phyloP scores from a whole-genome alignment of 2,329 filamentous ascomycete species.

The Calonectria crousiana region DNA sequence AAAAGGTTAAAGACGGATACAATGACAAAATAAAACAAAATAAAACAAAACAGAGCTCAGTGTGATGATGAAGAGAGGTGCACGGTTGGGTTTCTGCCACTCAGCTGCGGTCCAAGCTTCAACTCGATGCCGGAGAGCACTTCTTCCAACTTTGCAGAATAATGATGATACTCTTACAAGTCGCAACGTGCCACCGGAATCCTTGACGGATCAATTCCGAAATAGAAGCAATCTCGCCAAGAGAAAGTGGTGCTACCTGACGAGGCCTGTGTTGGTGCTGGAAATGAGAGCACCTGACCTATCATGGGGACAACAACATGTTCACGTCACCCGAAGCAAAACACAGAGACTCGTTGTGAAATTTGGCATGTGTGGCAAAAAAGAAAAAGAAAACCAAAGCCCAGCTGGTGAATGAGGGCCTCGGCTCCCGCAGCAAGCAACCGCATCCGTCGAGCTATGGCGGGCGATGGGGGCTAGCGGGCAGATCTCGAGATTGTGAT shows the following conservation, averaged over 20 bases:
- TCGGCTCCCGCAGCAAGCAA: background rate
- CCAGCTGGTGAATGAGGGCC: background rate
- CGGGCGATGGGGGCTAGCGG: constrained; percentile 8
- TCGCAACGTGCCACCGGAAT: background rate
- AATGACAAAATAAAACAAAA: background rate
- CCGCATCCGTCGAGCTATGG: background rate
- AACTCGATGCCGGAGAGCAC: background rate
- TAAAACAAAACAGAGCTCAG: background rate
- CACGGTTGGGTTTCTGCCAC: background rate
- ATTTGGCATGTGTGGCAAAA: background rate
- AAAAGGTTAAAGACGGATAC: background rate
- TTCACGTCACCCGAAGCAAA: background rate
- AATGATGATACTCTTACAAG: background rate
- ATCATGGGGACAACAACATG: background rate
- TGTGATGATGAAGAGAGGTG: background rate
- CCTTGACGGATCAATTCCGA: background rate
- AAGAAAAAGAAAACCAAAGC: background rate
- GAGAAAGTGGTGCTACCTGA: background rate
- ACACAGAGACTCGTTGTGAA: background rate
- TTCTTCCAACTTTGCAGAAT: background rate
- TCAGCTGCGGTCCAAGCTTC: background rate
- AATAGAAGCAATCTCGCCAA: background rate
- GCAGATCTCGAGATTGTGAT: constrained; percentile 19
- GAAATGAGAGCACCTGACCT: background rate
- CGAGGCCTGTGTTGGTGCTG: background rate